Base-by-base conservation (phyloP, 306 rosid species). In the Quercus mongolica region DNA sequence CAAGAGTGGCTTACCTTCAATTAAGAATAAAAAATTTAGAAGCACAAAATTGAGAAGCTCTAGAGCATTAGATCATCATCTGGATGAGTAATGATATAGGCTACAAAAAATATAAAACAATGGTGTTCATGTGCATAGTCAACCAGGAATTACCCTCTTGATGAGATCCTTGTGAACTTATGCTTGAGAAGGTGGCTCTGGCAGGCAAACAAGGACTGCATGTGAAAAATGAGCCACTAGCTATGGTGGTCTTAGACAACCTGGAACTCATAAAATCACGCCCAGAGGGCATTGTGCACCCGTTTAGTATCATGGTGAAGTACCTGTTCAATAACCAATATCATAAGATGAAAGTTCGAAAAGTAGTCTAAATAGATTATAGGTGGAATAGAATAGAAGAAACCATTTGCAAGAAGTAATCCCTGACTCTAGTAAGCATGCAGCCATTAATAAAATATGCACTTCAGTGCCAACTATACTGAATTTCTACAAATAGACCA, bases 261-360 rank as follows among this genome's bases (percentile, higher is more conserved):
- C 87, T 62, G 35, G 83, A 79, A 81, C 69, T 83, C 58, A 87
- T 10, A 79, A 88, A 77, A 25, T 51, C 83, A 77, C 52, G 79
- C 84, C 89, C 90, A 59, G 85, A 76, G 79, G 91, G 81, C 71
- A 78, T 69, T 71, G 79, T 71, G 80, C 89, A 81, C 44, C 87
- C 89, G 76, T 84, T 87, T 54, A 57, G 86, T 81, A 90, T 82
- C 95, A 94, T 94, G 79, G 73, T 84, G 63, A 54, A 52, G 59
- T 55, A 84, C 84, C 94, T 93, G 85, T 15, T 49, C 12, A 28
- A 61, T 73, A 31, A 71, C 11, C 70, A 83, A 64, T 18, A 63
- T 10, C 56, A 20, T 5, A 76, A 81, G 33, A 49, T 23, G 4
- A 69, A 61, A 65, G 19, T 20, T 56, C 26, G 38, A 33, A 5